Conservation (phyloP, 768 basidiomycete genomes). For the Xerocomellus chrysenteron region DNA sequence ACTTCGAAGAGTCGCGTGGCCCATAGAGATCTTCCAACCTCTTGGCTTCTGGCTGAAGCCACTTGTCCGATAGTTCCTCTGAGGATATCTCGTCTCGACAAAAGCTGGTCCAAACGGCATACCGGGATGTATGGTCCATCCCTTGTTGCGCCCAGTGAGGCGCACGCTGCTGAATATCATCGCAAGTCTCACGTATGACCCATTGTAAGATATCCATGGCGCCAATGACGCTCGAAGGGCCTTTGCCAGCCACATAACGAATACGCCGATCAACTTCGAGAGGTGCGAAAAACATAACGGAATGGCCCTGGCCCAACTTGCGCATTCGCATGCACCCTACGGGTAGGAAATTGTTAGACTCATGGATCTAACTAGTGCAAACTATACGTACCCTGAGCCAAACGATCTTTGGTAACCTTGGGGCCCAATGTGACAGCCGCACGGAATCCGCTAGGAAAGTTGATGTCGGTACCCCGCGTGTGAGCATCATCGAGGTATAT, state of each 20-base stretch:
- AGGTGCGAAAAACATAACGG: conserved; percentile 49
- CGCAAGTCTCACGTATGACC: conserved; percentile 46
- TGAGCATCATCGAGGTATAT: conserved; percentile 42
- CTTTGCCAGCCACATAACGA: conserved; percentile 23
- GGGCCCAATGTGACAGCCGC: conserved; percentile 41
- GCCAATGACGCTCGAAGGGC: neutral
- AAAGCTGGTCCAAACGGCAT: conserved; percentile 17
- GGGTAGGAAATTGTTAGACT: neutral
- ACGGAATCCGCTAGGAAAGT: conserved; percentile 33
- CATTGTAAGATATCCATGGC: conserved; percentile 41
- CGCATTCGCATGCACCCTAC: conserved; percentile 59
- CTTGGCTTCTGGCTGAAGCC: conserved; percentile 43
- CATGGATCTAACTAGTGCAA: neutral
- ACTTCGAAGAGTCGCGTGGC: neutral
- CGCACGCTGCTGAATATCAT: conserved; percentile 38
- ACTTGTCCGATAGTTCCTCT: conserved; percentile 16
- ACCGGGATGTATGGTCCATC: conserved; percentile 18
- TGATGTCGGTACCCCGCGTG: conserved; percentile 41
- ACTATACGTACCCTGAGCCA: conserved; percentile 32
- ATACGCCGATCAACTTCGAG: conserved; percentile 40
- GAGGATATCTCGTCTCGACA: neutral
- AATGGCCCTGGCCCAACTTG: conserved; percentile 46
- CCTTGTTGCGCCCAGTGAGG: conserved; percentile 45
- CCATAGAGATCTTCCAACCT: conserved; percentile 38
- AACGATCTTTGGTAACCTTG: conserved; percentile 37